Evolutionary conservation across 129 eudicot species (phyloP).

Genomic region (Mikania micrantha): DNA sequence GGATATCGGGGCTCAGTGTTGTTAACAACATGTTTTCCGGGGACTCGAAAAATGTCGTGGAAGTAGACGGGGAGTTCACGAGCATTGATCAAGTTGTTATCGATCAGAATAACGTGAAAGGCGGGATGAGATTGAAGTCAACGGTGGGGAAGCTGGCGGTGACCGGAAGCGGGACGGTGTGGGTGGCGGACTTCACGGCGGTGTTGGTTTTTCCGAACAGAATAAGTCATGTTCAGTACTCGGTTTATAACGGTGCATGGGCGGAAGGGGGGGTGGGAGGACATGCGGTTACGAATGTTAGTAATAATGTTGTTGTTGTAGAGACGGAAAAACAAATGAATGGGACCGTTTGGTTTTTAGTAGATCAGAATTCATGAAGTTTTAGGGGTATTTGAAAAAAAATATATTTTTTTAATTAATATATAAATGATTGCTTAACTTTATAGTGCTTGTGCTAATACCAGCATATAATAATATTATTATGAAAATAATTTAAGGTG

Average conservation of each 20-base stretch:
- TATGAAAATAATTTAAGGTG: too few relatives aligned
- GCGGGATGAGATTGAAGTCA: constrained; percentile 61
- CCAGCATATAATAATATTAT: too few relatives aligned
- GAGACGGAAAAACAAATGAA: constrained; percentile 44
- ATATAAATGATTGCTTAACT: background rate
- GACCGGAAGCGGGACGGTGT: constrained; percentile 51
- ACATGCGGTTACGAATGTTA: constrained; percentile 56
- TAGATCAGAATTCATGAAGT: constrained; percentile 48
- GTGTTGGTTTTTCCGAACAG: constrained; percentile 55
- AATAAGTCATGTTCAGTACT: constrained; percentile 55
- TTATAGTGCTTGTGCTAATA: too few relatives aligned
- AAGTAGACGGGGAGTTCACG: constrained; percentile 48
- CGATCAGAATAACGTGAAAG: constrained; percentile 51
- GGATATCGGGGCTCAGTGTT: constrained; percentile 42
- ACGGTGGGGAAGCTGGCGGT: constrained; percentile 53
- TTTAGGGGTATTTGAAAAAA: background rate
- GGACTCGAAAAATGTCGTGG: constrained; percentile 31
- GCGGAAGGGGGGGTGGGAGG: constrained; percentile 22
- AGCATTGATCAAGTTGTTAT: constrained; percentile 57
- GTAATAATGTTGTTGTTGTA: constrained; percentile 55
- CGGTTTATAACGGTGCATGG: constrained; percentile 40
- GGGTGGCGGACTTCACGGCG: constrained; percentile 58
- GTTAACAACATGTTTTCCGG: constrained; percentile 55
- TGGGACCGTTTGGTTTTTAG: constrained; percentile 53
- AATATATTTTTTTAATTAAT: background rate